Conservation (phyloP, 768 basidiomycete species). For the Lanmaoa rubissima region DNA sequence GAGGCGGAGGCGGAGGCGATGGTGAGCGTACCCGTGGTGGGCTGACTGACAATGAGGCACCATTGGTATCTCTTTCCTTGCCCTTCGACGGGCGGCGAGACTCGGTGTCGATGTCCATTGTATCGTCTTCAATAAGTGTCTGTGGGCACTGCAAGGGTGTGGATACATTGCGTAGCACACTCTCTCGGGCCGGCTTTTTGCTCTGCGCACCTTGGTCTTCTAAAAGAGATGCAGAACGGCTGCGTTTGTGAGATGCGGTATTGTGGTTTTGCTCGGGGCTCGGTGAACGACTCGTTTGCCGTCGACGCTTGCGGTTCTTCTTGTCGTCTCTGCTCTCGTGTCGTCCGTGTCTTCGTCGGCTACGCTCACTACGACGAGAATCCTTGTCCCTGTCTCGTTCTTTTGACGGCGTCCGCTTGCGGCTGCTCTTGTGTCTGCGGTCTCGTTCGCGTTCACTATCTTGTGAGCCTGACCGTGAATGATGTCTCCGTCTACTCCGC, state of each 20-base stretch:
- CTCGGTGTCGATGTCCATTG: constrained; percentile 2
- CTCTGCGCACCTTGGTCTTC: constrained; percentile 11
- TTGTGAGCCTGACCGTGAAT: constrained; percentile 32
- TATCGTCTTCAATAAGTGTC: constrained; percentile 24
- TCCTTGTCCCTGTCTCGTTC: constrained; percentile 13
- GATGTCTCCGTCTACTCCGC: constrained; percentile 24
- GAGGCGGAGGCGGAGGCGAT: constrained; percentile 31
- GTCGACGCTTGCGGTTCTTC: constrained; percentile 20
- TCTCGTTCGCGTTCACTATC: constrained; percentile 19
- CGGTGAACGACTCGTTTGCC: constrained; percentile 18
- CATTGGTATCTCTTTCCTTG: constrained; percentile 15
- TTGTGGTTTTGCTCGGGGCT: constrained; percentile 1
- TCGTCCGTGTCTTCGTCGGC: constrained; percentile 27
- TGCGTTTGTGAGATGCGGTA: constrained; percentile 12
- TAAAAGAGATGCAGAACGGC: constrained; percentile 11
- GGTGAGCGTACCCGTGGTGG: constrained; percentile 28
- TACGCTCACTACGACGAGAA: constrained; percentile 15
- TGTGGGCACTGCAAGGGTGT: constrained; percentile 32
- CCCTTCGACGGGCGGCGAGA: constrained; percentile 16
- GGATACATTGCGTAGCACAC: constrained; percentile 7
- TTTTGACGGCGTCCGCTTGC: constrained; percentile 18
- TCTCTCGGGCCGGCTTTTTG: constrained; percentile 5
- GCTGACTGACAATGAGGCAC: constrained; percentile 4
- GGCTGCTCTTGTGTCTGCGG: constrained; percentile 21
- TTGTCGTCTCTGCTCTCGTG: constrained; percentile 22